Base-by-base conservation (phyloP, 495 filamentous ascomycete genomes). In the Thozetella sp. region DNA sequence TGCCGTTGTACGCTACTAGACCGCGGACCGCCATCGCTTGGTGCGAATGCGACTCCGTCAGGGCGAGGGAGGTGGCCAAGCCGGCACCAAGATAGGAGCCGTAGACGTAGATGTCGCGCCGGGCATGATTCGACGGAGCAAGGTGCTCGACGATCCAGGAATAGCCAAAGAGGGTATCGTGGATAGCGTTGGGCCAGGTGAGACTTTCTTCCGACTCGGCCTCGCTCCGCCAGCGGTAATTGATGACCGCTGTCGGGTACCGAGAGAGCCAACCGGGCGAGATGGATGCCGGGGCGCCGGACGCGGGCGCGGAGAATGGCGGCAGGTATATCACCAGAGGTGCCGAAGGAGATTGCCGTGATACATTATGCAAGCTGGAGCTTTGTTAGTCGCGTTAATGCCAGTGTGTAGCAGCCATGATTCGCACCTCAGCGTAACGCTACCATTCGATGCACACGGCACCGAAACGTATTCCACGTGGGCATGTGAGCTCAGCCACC, bases 51-150 rank as follows among this genome's bases (percentile, higher is more conserved):
- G 76, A 67, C 59, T 84, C 79, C 19, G 80, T 84, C 13, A 85
- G 58, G 17, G 81, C 73, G 1, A 85, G 73, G 15, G 73, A 72
- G 23, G 71, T 74, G 30, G 76, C 83, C 2, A 85, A 67, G 9
- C 75, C 67, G 25, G 79, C 83, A 24, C 83, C 79, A 0, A 84
- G 72, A 60, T 76, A 77, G 17, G 78, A 78, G 26, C 81, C 80
- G 62, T 74, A 80, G 30, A 85, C 64, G 50, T 81, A 77, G 52
- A 83, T 60, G 23, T 75, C 66, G 0, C 75, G 70, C 22, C 67
- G 71, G 13, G 15, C 59, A 59, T 58, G 37, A 22, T 13, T 26
- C 0, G 62, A 43, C 0, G 68, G 66, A 0, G 55, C 53, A n/a
- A 81, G 68, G 30, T 78, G 75, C 25, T 67, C 48, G 50, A 64